Conservation (phyloP, 2,329 filamentous ascomycete species). For the Venturia asperata region DNA sequence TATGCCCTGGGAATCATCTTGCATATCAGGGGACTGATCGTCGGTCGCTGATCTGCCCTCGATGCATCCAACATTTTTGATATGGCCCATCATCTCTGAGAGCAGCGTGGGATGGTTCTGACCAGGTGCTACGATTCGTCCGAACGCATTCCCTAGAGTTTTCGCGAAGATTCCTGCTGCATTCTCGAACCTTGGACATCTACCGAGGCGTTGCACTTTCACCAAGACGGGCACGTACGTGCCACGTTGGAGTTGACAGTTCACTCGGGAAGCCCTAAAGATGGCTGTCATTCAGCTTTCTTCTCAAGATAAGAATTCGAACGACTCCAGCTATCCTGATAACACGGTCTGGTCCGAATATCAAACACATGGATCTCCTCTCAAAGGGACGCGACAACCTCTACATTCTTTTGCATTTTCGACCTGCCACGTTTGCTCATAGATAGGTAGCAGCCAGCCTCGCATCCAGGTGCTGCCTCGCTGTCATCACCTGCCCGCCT, state of each 20-base stretch:
- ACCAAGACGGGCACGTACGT: neutral
- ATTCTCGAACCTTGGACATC: neutral
- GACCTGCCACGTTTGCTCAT: neutral
- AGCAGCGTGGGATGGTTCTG: neutral
- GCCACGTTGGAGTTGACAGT: neutral
- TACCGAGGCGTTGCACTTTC: neutral
- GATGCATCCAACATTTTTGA: neutral
- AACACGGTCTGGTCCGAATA: neutral
- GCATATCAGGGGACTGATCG: neutral
- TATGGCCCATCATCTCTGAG: neutral
- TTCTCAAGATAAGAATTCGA: neutral
- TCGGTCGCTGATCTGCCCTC: neutral
- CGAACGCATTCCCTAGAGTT: neutral
- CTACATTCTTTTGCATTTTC: neutral
- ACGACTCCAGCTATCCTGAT: neutral
- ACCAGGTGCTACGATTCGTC: neutral
- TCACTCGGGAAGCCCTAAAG: neutral
- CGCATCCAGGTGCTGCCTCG: slow-evolving; percentile 51
- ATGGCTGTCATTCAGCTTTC: too few relatives aligned
- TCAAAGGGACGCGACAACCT: neutral
- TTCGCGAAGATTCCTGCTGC: neutral
- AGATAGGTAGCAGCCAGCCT: slow-evolving; percentile 47
- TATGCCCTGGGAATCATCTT: neutral
- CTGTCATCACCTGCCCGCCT: slow-evolving; percentile 45
- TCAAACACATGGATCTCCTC: neutral